Base-by-base conservation (phyloP, 2,329 filamentous ascomycete genomes). In the Aspergillus aculeatus region DNA sequence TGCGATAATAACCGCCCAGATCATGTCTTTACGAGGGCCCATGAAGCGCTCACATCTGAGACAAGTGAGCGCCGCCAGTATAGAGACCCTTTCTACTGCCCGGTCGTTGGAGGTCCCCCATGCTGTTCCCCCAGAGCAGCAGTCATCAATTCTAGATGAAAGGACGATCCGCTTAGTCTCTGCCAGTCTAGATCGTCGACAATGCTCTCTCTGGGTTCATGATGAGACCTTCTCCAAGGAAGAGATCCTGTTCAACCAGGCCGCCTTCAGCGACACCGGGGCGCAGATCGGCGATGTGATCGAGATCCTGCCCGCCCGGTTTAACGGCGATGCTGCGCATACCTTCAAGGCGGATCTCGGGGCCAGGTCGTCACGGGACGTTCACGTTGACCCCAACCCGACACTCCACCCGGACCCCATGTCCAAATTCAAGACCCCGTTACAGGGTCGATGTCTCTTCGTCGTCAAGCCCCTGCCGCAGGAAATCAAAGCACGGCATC, bases 161-260 rank as follows among this genome's bases (percentile, higher is more conserved):
- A 67, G 63, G 57, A 65, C 62, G 5, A 61, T 69, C 26, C 65
- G 70, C 14, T 54, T 68, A 19, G 69, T 69, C 4, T 66, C 64
- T 3, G 62, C 67, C 31, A 71, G 71, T 29, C 65, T 73, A 41
- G 69, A 63, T 51, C 70, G 72, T 14, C 71, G 70, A 7, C 68
- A 71, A 62, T 84, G 81, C 66, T 80, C 79, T 2, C 72, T 85
- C 14, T 84, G 82, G 81, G 81, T 83, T 7, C 83, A 86, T 66
- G 90, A 93, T 72, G 91, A 96, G 65, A 86, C 84, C 47, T 89
- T 92, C 68, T 87, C 89, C 9, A 84, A 84, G 59, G 90, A 96
- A 68, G 91, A 94, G 67, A 87, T 95, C 49, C 81, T 95, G 23
- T 83, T 96, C 69, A 95, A 94, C 71, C 82, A 89, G 59, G 87